phyloP scores from a whole-genome alignment of 805 yeast species.

The Yamadazyma phyllophila region DNA sequence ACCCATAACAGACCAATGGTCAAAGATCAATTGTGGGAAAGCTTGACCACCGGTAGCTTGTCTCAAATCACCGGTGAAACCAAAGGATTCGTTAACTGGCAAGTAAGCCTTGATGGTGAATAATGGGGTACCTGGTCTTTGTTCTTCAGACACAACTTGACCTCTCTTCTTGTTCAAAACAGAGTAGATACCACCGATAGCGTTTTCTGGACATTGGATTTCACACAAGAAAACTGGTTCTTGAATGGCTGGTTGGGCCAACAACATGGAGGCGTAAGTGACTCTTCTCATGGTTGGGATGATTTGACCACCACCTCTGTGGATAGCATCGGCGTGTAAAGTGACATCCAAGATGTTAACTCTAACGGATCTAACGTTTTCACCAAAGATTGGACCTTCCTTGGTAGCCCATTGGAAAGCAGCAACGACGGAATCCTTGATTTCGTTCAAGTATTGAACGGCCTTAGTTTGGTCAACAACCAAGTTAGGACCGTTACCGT shows the following conservation, averaged over 20 bases:
- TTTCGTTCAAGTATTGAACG: slow-evolving; percentile 97
- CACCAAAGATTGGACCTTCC: slow-evolving; percentile 99
- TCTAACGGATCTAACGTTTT: slow-evolving; percentile 93
- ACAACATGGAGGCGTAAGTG: slow-evolving; percentile 95
- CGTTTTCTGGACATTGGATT: slow-evolving; percentile 98
- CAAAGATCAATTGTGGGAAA: slow-evolving; percentile 99
- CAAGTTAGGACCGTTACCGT: slow-evolving; percentile 97
- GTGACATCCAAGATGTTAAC: slow-evolving; percentile 98
- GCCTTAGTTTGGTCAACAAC: slow-evolving; percentile 99
- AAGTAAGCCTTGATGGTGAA: slow-evolving; percentile 99
- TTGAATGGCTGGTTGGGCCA: slow-evolving; percentile 98
- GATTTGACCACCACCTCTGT: slow-evolving; percentile 99
- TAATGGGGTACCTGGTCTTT: slow-evolving; percentile 99
- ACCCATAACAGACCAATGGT: slow-evolving; percentile 90
- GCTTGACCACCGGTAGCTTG: slow-evolving; percentile 99
- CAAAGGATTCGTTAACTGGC: slow-evolving; percentile 99
- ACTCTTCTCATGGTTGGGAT: slow-evolving; percentile 99
- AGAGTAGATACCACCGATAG: slow-evolving; percentile 99
- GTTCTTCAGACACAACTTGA: slow-evolving; percentile 98
- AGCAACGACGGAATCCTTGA: slow-evolving; percentile 99
- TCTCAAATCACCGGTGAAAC: slow-evolving; percentile 99
- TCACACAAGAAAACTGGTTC: slow-evolving; percentile 99
- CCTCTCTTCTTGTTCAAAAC: slow-evolving; percentile 99
- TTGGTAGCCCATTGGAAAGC: slow-evolving; percentile 99
- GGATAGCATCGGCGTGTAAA: slow-evolving; percentile 99